phyloP scores from a whole-genome alignment of 805 yeast species.

The Starmerella potacharoeniae region DNA sequence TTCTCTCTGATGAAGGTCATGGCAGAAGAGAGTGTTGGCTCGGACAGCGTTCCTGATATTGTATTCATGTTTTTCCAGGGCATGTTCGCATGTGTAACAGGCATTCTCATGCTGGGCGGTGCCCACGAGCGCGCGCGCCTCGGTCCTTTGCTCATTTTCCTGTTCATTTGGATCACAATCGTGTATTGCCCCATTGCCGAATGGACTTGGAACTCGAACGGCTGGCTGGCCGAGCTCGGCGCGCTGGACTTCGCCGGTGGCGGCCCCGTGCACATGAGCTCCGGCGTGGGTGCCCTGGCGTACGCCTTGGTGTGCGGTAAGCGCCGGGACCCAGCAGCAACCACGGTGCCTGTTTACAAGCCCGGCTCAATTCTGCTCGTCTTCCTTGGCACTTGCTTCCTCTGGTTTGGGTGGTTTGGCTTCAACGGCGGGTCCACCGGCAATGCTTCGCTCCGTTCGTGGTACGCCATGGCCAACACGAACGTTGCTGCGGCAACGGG shows the following conservation, averaged over 20 bases:
- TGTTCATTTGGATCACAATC: constrained; percentile 87
- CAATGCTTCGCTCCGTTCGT: constrained; percentile 81
- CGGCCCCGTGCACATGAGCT: constrained; percentile 91
- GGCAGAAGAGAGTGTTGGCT: constrained; percentile 62
- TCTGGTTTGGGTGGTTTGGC: constrained; percentile 99
- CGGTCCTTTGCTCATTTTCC: constrained; percentile 91
- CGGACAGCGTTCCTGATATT: constrained; percentile 67
- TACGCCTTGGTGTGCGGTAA: constrained; percentile 87
- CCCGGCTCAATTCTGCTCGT: constrained; percentile 89
- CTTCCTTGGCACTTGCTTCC: constrained; percentile 83
- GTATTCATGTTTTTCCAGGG: constrained; percentile 87
- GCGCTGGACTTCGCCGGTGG: constrained; percentile 97
- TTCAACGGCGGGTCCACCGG: constrained; percentile 99
- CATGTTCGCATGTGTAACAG: constrained; percentile 91
- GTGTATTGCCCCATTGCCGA: constrained; percentile 94
- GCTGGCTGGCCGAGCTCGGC: constrained; percentile 79
- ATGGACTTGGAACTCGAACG: constrained; percentile 94
- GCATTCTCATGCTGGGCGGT: constrained; percentile 91
- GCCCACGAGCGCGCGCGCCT: constrained; percentile 95
- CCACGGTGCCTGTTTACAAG: constrained; percentile 67
- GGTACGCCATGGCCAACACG: constrained; percentile 89
- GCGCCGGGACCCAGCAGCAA: constrained; percentile 65
- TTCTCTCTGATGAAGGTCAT: constrained; percentile 72
- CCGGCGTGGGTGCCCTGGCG: constrained; percentile 91
- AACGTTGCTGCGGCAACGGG: constrained; percentile 89